Conservation (phyloP, 148 eudicot species). For the Bassia scoparia region DNA sequence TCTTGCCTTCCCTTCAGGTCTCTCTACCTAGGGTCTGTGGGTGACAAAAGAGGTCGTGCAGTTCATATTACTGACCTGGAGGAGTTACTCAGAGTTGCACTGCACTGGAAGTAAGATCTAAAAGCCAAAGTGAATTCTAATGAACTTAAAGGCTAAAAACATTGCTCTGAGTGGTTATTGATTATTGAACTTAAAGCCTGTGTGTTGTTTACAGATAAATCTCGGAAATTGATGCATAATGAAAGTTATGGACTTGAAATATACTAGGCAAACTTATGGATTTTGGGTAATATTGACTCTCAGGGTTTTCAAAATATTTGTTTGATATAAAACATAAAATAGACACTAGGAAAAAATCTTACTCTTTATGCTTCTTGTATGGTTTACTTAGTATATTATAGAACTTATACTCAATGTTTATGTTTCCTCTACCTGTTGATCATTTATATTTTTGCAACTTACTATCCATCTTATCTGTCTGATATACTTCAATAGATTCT, state of each 20-base stretch:
- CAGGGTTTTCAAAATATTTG: background rate
- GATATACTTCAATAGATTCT: too few species aligned
- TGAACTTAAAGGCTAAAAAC: constrained; percentile 7
- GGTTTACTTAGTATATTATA: background rate
- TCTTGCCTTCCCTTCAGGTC: constrained; percentile 58
- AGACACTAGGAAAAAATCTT: background rate
- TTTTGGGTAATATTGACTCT: background rate
- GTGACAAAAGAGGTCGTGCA: constrained; percentile 88
- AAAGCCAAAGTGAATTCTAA: background rate
- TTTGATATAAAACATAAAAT: too few species aligned
- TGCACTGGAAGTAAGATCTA: constrained; percentile 84
- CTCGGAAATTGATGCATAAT: background rate
- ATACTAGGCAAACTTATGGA: background rate
- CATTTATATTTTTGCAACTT: background rate
- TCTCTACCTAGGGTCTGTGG: constrained; percentile 86
- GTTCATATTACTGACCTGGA: constrained; percentile 83
- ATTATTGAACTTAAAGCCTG: constrained; percentile 3
- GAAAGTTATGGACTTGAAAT: background rate
- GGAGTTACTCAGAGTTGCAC: constrained; percentile 85
- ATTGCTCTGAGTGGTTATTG: background rate
- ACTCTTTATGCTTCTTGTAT: background rate
- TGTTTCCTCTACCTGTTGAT: background rate
- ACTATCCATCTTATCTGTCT: background rate
- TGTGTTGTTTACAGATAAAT: background rate
- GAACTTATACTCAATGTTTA: background rate